Conservation (phyloP, 345 rosid genomes). For the Passiflora organensis region DNA sequence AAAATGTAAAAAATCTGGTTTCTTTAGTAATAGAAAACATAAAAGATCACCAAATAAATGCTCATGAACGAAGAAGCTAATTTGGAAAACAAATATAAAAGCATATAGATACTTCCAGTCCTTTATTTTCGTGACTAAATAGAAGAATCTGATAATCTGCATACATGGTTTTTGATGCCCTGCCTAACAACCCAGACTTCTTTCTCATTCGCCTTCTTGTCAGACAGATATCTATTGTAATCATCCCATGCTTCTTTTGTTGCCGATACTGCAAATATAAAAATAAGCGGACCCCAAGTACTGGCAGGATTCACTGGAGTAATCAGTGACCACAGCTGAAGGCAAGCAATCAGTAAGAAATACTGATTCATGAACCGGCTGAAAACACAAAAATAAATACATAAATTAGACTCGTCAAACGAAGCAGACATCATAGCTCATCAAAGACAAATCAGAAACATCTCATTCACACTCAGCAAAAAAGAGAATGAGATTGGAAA, state of each 20-base stretch:
- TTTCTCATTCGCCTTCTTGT: slow-evolving; percentile 95
- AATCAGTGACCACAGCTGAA: slow-evolving; percentile 97
- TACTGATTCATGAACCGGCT: slow-evolving; percentile 99
- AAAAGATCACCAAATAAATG: not conserved
- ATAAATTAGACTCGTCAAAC: not conserved
- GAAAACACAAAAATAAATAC: slow-evolving; percentile 25
- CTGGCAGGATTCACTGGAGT: slow-evolving; percentile 99
- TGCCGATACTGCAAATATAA: slow-evolving; percentile 94
- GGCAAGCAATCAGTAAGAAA: slow-evolving; percentile 98
- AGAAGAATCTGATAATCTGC: slow-evolving; percentile 15
- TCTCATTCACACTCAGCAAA: not conserved
- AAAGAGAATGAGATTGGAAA: not conserved
- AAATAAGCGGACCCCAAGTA: slow-evolving; percentile 96
- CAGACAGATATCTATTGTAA: slow-evolving; percentile 88
- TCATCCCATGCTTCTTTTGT: slow-evolving; percentile 99
- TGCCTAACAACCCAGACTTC: slow-evolving; percentile 85
- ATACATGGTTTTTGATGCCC: slow-evolving; percentile 78
- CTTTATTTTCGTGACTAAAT: too few species aligned
- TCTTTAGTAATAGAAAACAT: too few species aligned
- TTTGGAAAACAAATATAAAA: too few species aligned
- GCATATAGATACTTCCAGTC: too few species aligned
- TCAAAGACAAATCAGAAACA: not conserved
- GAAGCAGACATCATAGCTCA: not conserved
- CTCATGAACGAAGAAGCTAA: too few species aligned
- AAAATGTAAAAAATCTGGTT: too few species aligned